Conservation (phyloP, 208 protist genomes). For the Crithidia sp. region DNA sequence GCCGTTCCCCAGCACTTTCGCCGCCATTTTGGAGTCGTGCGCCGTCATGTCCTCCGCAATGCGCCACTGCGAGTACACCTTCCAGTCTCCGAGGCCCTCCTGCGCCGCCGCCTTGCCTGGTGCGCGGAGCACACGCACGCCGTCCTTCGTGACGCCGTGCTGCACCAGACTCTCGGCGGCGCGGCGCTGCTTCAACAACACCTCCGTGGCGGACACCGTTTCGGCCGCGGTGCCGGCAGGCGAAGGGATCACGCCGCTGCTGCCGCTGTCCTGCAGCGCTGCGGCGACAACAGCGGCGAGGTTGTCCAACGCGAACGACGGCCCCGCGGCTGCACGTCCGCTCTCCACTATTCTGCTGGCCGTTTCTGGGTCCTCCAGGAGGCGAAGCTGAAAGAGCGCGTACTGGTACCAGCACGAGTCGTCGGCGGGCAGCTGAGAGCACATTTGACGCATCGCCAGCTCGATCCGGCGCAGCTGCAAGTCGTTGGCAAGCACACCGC, state of each 20-base stretch:
- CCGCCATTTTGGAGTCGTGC: slow-evolving; percentile 66
- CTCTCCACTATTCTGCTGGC: slow-evolving; percentile 47
- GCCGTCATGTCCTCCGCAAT: slow-evolving; percentile 49
- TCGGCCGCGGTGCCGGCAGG: not conserved
- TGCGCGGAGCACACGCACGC: slow-evolving; percentile 48
- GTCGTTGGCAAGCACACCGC: slow-evolving; percentile 29
- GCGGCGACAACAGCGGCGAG: slow-evolving; percentile 23
- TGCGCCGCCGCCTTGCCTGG: slow-evolving; percentile 69
- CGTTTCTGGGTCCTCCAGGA: slow-evolving; percentile 49
- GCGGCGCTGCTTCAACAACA: slow-evolving; percentile 34
- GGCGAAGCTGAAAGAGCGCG: slow-evolving; percentile 67
- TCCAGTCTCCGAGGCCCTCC: slow-evolving; percentile 69
- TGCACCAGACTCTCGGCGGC: slow-evolving; percentile 21
- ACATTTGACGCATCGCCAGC: slow-evolving; percentile 84
- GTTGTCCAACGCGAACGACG: slow-evolving; percentile 65
- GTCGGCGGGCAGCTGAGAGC: slow-evolving; percentile 58
- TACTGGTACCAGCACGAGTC: slow-evolving; percentile 81
- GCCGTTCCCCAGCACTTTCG: slow-evolving; percentile 78
- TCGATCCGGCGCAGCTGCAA: slow-evolving; percentile 77
- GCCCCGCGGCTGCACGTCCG: slow-evolving; percentile 30
- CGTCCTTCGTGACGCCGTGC: slow-evolving; percentile 25
- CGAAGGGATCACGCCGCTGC: not conserved
- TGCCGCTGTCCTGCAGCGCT: not conserved
- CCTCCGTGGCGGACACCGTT: slow-evolving; percentile 2
- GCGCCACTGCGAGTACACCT: slow-evolving; percentile 85